A percentile compares a stretch with the other conserved stretches of the same genome.
These are phyloP conservation scores for Ustilago curta DNA, from an alignment of 1,284 basidiomycete genomes.

Conservation along the genomic window DNA sequence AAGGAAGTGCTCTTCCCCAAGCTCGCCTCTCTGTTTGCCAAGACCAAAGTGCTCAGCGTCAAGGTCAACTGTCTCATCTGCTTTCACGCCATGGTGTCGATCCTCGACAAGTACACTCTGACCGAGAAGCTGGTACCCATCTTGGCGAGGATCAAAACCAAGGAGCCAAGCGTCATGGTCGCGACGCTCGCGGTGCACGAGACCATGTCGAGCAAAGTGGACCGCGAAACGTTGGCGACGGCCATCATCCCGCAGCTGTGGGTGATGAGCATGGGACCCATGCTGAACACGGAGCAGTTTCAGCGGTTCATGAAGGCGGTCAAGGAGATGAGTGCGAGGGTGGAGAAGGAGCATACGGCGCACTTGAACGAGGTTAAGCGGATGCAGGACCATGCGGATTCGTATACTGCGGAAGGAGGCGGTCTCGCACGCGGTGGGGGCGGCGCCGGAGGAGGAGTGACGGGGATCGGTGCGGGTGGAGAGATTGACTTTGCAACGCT, in stretches of 20 bases:
- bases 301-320: constrained; percentile 72
- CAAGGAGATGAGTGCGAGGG: constrained; percentile 76
- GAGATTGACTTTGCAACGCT: constrained; percentile 67
- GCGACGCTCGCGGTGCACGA: constrained; percentile 94
- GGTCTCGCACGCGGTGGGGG: constrained; percentile 7
- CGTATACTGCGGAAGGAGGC: constrained; percentile 28
- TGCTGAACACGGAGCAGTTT: constrained; percentile 91
- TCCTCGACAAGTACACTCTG: constrained; percentile 82
- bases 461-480: constrained; percentile 46
- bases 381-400: constrained; percentile 63
- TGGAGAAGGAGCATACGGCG: constrained; percentile 83
- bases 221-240: constrained; percentile 92
- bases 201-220: constrained; percentile 94
- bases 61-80: constrained; percentile 87
- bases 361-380: constrained; percentile 52
- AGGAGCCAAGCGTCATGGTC: constrained; percentile 73
- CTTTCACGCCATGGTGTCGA: constrained; percentile 91
- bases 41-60: constrained; percentile 73
- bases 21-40: constrained; percentile 62
- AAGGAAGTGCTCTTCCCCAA: constrained; percentile 66
- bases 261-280: constrained; percentile 61
- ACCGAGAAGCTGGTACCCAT: constrained; percentile 95
- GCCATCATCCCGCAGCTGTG: constrained; percentile 66
- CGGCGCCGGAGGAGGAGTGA: constrained; percentile 34
- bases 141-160: constrained; percentile 93